These are phyloP conservation scores for Ganoderma boninense DNA, from an alignment of 1,284 basidiomycete species.

Conservation along the genomic window DNA sequence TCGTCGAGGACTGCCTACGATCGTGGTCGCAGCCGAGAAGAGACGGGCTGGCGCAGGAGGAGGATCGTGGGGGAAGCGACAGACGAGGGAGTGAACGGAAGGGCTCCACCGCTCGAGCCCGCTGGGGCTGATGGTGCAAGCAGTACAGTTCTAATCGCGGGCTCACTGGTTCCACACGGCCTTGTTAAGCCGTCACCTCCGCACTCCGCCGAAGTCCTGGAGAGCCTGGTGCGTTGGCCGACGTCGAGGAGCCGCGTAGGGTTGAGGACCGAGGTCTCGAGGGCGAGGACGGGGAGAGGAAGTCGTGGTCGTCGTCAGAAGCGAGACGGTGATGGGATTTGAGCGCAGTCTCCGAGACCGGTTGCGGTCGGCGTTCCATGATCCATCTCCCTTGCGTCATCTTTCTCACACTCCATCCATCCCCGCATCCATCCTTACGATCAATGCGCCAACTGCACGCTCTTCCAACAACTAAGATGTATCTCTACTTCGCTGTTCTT, in stretches of 20 bases:
- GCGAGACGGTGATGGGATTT: not conserved
- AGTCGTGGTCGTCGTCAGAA: not conserved
- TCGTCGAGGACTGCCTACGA: not conserved
- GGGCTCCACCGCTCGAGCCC: constrained; percentile 16
- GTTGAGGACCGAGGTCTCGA: not conserved
- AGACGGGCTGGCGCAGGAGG: not conserved
- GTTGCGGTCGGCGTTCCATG: not conserved
- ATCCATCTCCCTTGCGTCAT: not conserved
- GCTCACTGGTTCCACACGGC: constrained; percentile 23
- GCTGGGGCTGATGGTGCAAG: constrained; percentile 13
- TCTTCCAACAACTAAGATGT: not conserved
- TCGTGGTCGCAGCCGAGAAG: not conserved
- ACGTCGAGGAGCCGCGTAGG: not conserved
- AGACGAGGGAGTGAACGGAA: not conserved
- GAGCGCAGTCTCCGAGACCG: not conserved
- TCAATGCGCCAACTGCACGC: not conserved
- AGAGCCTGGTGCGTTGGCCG: not conserved
- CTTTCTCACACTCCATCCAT: not conserved
- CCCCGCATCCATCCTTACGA: not conserved
- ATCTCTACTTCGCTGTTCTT: not conserved
- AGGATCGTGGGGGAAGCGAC: not conserved
- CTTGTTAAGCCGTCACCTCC: not conserved
- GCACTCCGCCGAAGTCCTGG: not conserved
- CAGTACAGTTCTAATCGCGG: constrained; percentile 14
- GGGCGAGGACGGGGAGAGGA: not conserved